phyloP scores from a whole-genome alignment of 208 protist genomes.

The Acanthamoeba lenticulata region DNA sequence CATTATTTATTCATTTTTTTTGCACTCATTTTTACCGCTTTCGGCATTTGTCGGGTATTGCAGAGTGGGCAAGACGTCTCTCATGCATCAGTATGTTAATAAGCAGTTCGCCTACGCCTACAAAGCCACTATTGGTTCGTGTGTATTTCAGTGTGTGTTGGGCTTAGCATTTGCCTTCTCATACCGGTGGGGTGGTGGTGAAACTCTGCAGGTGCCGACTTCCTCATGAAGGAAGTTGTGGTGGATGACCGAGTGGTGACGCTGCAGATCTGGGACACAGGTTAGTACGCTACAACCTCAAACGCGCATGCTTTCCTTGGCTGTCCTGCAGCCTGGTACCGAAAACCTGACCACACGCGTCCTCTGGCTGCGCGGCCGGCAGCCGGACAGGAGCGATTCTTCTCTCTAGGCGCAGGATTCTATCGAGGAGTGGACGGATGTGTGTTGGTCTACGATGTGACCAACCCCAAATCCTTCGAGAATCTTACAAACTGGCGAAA shows the following conservation, averaged over 20 bases:
- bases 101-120: slow-evolving; percentile 14
- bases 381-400: slow-evolving; percentile 85
- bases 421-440: slow-evolving; percentile 82
- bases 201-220: slow-evolving; percentile 1
- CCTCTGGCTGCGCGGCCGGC: background rate
- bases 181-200: background rate
- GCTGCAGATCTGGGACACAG: slow-evolving; percentile 62
- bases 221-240: slow-evolving; percentile 30
- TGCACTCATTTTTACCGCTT: too few relatives aligned
- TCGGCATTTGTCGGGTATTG: background rate
- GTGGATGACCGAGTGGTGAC: slow-evolving; percentile 19
- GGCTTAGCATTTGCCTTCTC: background rate
- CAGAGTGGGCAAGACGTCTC: background rate
- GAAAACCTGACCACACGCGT: background rate
- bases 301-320: background rate
- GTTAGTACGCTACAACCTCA: background rate
- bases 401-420: slow-evolving; percentile 77
- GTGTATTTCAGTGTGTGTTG: too few relatives aligned
- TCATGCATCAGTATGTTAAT: slow-evolving; percentile 5
- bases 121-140: slow-evolving; percentile 6
- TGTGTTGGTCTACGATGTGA: slow-evolving; percentile 82
- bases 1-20: too few relatives aligned
- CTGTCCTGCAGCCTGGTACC: background rate
- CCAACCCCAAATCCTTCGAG: slow-evolving; percentile 73
- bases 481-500: slow-evolving; percentile 77